Evolutionary conservation across 2,329 filamentous ascomycete genomes (phyloP).

Genomic region (Sporothrix luriei): DNA sequence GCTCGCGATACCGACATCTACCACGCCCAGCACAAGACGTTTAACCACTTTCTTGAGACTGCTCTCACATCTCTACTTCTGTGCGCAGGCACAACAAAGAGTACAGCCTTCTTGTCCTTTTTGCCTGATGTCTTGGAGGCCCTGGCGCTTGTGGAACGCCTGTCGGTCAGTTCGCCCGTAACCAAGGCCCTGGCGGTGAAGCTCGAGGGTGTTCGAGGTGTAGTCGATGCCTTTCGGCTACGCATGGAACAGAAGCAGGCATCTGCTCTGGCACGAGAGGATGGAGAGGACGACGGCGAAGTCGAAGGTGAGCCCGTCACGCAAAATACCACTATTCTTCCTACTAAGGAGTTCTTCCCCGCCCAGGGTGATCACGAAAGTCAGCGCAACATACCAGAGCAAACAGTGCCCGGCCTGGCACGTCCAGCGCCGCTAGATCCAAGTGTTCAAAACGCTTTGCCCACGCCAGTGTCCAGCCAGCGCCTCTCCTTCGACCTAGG

Average conservation of each 20-base stretch:
- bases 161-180: constrained; percentile 17
- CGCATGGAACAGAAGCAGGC: background rate
- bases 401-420: background rate
- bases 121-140: constrained; percentile 11
- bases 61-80: constrained; percentile 6
- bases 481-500: constrained; percentile 5
- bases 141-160: constrained; percentile 1
- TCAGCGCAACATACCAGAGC: background rate
- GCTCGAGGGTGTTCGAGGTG: background rate
- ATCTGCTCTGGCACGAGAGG: background rate
- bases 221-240: background rate
- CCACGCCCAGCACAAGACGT: constrained; percentile 22
- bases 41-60: constrained; percentile 22
- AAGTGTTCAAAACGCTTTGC: background rate
- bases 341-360: background rate
- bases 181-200: background rate
- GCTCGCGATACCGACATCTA: constrained; percentile 20
- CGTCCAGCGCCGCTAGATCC: background rate
- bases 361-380: background rate
- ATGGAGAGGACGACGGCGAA: background rate
- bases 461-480: background rate
- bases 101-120: background rate
- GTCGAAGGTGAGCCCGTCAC: no score
- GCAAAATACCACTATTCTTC: background rate
- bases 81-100: background rate